phyloP scores from a whole-genome alignment of 306 rosid genomes.

The Rubus parviflorus region DNA sequence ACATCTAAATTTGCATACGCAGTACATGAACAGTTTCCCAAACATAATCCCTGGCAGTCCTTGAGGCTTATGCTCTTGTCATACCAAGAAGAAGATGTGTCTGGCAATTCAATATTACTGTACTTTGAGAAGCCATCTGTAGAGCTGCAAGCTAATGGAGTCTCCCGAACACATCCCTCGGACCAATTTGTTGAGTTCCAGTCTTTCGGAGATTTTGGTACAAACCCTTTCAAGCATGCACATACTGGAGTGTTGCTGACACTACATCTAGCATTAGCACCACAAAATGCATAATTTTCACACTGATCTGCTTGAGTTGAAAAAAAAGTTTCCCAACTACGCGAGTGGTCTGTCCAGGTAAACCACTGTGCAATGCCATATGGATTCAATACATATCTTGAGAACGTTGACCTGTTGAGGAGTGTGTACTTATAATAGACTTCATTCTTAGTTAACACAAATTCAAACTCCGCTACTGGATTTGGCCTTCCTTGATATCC shows the following conservation, averaged over 20 bases:
- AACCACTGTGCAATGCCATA: constrained; percentile 20
- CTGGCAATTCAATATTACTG: constrained; percentile 32
- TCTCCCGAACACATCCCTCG: constrained; percentile 41
- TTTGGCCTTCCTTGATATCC: constrained; percentile 13
- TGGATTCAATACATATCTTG: constrained; percentile 43
- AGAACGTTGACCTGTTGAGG: constrained; percentile 24
- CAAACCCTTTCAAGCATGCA: constrained; percentile 46
- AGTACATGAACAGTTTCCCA: constrained; percentile 41
- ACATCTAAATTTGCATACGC: constrained; percentile 41
- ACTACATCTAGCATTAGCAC: constrained; percentile 44
- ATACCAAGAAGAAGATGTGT: constrained; percentile 8
- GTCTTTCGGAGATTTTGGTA: constrained; percentile 28
- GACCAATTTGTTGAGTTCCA: constrained; percentile 35
- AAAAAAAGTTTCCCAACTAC: neutral
- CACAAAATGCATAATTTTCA: constrained; percentile 47
- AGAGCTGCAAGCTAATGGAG: constrained; percentile 25
- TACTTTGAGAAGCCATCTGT: constrained; percentile 33
- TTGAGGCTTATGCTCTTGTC: constrained; percentile 23
- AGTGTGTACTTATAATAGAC: constrained; percentile 39
- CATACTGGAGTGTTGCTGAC: constrained; percentile 26
- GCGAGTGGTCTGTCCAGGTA: constrained; percentile 1
- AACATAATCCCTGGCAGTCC: constrained; percentile 34
- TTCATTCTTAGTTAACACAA: constrained; percentile 36
- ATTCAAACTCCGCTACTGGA: constrained; percentile 20
- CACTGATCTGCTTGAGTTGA: constrained; percentile 16